phyloP scores from a whole-genome alignment of 2,329 filamentous ascomycete species.

The Trichoderma sp. region DNA sequence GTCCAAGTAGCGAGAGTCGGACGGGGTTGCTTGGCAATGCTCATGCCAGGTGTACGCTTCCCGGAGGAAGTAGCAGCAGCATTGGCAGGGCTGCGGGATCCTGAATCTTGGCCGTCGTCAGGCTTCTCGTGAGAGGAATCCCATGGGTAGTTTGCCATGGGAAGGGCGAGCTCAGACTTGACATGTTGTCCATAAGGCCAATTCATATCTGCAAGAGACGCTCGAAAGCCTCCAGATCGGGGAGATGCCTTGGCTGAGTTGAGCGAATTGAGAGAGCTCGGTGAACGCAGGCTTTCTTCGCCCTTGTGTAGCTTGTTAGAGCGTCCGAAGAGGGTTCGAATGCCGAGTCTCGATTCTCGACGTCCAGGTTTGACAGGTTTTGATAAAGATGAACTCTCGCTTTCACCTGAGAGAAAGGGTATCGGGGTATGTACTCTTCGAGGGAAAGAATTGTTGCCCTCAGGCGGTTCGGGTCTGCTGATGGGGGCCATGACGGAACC shows the following conservation, averaged over 20 bases:
- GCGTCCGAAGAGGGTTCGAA: conserved; percentile 51
- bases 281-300: conserved; percentile 30
- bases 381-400: conserved; percentile 34
- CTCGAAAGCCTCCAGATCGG: conserved; percentile 41
- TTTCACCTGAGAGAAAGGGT: conserved; percentile 14
- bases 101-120: conserved; percentile 20
- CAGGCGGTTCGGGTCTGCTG: conserved; percentile 11
- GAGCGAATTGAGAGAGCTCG: conserved; percentile 17
- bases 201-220: conserved; percentile 46
- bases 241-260: conserved; percentile 27
- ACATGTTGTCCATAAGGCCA: conserved; percentile 39
- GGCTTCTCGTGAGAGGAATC: conserved; percentile 8
- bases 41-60: conserved; percentile 21
- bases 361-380: conserved; percentile 42
- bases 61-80: background rate
- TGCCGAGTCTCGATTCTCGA: conserved; percentile 51
- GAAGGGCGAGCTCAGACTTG: conserved; percentile 23
- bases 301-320: conserved; percentile 39
- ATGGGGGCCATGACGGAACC: conserved; percentile 28
- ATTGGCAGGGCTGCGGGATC: conserved; percentile 12
- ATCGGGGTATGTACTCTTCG: background rate
- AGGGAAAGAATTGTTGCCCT: conserved; percentile 19
- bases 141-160: conserved; percentile 4
- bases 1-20: conserved; percentile 52
- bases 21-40: conserved; percentile 24